Percentiles rank a stretch among this genome's conserved stretches.
Evolutionary conservation across 2,329 filamentous ascomycete species (phyloP).

Genomic region (Hortaea sp.): DNA sequence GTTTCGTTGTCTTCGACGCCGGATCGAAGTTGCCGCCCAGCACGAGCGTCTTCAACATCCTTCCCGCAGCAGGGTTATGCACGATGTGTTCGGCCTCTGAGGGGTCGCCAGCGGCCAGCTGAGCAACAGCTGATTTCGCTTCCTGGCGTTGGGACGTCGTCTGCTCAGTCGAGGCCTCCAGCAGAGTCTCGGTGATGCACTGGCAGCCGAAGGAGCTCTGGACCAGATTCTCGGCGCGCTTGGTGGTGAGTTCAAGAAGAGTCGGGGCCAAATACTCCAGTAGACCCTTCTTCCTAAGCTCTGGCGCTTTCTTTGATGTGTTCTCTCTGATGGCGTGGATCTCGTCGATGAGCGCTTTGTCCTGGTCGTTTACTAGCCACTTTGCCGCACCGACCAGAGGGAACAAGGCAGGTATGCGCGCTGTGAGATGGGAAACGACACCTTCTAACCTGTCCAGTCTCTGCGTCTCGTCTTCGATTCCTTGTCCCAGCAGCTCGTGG

Average conservation of each 20-base stretch:
- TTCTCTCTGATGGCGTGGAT: constrained; percentile 67
- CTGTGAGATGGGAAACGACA: constrained; percentile 57
- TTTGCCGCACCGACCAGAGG: constrained; percentile 58
- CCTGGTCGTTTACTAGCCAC: constrained; percentile 56
- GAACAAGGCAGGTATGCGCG: constrained; percentile 62
- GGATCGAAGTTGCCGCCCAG: constrained; percentile 81
- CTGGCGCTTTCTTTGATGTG: constrained; percentile 88
- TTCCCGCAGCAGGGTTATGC: constrained; percentile 54
- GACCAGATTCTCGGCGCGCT: constrained; percentile 58
- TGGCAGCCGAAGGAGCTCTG: constrained; percentile 76
- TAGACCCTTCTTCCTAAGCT: constrained; percentile 65
- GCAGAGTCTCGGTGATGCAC: constrained; percentile 71
- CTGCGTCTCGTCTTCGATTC: constrained; percentile 34
- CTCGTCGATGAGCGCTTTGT: constrained; percentile 60
- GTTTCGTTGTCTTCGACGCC: constrained; percentile 56
- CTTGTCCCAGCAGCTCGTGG: constrained; percentile 68
- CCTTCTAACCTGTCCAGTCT: constrained; percentile 48
- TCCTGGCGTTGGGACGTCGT: constrained; percentile 42
- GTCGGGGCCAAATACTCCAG: constrained; percentile 62
- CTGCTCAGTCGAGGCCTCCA: constrained; percentile 67
- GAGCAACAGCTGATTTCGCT: constrained; percentile 58
- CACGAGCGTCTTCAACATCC: constrained; percentile 84
- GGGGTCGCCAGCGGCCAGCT: constrained; percentile 30
- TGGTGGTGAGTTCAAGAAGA: constrained; percentile 62
- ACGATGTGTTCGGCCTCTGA: constrained; percentile 48